Percentiles rank a stretch among this genome's conserved stretches.
Conservation (phyloP, 805 yeast species). For the Nematodospora valgi region DNA sequence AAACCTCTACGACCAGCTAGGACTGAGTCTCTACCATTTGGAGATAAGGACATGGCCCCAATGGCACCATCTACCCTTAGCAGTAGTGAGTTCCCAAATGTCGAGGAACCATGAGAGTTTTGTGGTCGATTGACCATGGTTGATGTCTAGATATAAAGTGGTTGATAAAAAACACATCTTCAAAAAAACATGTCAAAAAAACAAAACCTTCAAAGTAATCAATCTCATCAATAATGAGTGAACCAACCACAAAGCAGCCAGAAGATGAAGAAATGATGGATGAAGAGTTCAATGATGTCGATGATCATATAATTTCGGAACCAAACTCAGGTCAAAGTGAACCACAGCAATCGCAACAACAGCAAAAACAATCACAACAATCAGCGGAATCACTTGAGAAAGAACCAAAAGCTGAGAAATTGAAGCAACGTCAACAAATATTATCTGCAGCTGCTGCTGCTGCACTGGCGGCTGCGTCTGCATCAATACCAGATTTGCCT, state of each 20-base stretch:
- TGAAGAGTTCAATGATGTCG: slow-evolving; percentile 24
- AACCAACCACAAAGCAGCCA: slow-evolving; percentile 1
- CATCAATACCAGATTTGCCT: slow-evolving; percentile 51
- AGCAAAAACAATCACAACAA: slow-evolving; percentile 6
- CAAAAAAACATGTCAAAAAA: neutral
- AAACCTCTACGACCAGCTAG: slow-evolving; percentile 82
- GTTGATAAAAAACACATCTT: slow-evolving; percentile 1
- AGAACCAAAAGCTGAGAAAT: slow-evolving; percentile 7
- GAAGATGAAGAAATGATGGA: slow-evolving; percentile 16
- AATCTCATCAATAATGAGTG: slow-evolving; percentile 7
- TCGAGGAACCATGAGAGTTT: slow-evolving; percentile 41
- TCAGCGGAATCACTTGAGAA: slow-evolving; percentile 5
- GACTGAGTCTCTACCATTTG: slow-evolving; percentile 90
- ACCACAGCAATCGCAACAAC: no score
- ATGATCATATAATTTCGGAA: slow-evolving; percentile 9
- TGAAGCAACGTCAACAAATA: slow-evolving; percentile 8
- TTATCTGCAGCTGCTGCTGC: slow-evolving; percentile 9
- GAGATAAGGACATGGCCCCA: slow-evolving; percentile 85
- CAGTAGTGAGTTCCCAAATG: slow-evolving; percentile 80
- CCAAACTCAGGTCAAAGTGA: neutral
- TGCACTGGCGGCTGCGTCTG: slow-evolving; percentile 9
- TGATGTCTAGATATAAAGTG: neutral
- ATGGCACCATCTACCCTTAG: slow-evolving; percentile 88
- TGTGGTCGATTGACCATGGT: slow-evolving; percentile 3
- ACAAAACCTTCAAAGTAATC: neutral